Base-by-base conservation (phyloP, 2,329 filamentous ascomycete genomes). In the Venturia pyrina region DNA sequence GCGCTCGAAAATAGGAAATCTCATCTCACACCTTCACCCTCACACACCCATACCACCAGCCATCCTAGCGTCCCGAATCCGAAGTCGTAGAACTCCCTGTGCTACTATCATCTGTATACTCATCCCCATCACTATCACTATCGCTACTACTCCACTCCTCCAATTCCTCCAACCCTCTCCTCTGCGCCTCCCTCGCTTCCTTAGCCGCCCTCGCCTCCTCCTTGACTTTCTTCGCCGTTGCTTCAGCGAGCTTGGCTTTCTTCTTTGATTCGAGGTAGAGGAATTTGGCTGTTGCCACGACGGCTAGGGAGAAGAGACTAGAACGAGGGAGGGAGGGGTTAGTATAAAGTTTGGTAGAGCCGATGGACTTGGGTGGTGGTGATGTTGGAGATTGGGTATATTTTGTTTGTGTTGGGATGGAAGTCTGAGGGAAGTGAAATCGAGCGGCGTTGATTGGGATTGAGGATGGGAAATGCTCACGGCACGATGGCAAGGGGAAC, bases 61-160 rank as follows among this genome's bases (percentile, higher is more conserved):
- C 43, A 48, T n/a, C n/a, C 46, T 50, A 50, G 1, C 46, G n/a
- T 53, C 48, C 48, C 8, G 48, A 53, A 28, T 21, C 21, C 48
- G 48, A 53, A 24, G 21, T 28, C 5, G 44, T 21, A 17, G 7
- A 21, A 50, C 46, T 24, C 10, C 48, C 21, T 69, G 64, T 15
- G 15, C 21, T 53, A 28, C 48, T 28, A 5, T 15, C 48, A 53
- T 53, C 21, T 10, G 48, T 53, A 6, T 69, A 66, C 13, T 73
- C 37, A 15, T 71, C 69, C 19, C 69, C 70, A 53, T 37, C 46
- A 19, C 13, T 19, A 44, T 61, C 62, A 15, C 1, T 50, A 21
- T n/a, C 64, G 11, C 11, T 11, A 63, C 2, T 32, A 34, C 5
- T 63, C 48, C 48, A 53, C 17, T 59, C 53, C 53, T 59, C 53